Percentiles rank a stretch among this genome's conserved stretches.
Conservation (phyloP, 2,329 filamentous ascomycete species). For the Xylaria digitata region DNA sequence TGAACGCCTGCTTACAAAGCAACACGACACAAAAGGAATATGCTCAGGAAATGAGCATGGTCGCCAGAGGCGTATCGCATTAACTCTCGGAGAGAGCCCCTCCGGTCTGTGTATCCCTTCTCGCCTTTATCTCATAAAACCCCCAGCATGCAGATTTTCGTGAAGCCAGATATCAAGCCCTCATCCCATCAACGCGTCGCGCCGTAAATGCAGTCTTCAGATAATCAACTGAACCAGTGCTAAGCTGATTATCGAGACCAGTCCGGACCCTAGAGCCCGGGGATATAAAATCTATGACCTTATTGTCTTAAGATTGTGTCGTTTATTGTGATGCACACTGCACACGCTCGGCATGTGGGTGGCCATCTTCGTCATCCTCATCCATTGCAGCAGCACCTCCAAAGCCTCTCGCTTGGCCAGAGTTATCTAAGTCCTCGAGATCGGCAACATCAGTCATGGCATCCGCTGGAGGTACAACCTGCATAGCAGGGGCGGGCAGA, state of each 20-base stretch:
- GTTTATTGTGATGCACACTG: constrained; percentile 87
- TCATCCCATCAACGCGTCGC: constrained; percentile 45
- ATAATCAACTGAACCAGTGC: constrained; percentile 16
- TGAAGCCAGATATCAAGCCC: constrained; percentile 42
- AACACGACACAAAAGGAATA: constrained; percentile 39
- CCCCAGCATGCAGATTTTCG: constrained; percentile 41
- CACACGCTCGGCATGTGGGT: constrained; percentile 80
- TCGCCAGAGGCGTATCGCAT: constrained; percentile 25
- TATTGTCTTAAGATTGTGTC: constrained; percentile 3
- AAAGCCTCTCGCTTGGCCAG: constrained; percentile 74
- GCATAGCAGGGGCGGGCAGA: constrained; percentile 75
- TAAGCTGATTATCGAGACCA: constrained; percentile 32
- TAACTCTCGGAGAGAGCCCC: constrained; percentile 31
- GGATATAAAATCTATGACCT: constrained; percentile 25
- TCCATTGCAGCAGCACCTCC: constrained; percentile 73
- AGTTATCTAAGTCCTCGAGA: constrained; percentile 85
- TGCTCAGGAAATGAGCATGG: constrained; percentile 30
- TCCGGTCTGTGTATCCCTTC: constrained; percentile 24
- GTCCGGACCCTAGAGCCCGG: constrained; percentile 20
- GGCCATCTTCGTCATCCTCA: constrained; percentile 82
- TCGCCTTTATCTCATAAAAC: constrained; percentile 37
- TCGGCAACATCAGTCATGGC: constrained; percentile 92
- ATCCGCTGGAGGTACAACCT: constrained; percentile 78
- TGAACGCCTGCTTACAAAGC: constrained; percentile 51
- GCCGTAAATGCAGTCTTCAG: constrained; percentile 47